Evolutionary conservation across 768 basidiomycete genomes (phyloP), one percentile per base, ranked within the genome.

Genomic region (Agaricus bisporus): DNA sequence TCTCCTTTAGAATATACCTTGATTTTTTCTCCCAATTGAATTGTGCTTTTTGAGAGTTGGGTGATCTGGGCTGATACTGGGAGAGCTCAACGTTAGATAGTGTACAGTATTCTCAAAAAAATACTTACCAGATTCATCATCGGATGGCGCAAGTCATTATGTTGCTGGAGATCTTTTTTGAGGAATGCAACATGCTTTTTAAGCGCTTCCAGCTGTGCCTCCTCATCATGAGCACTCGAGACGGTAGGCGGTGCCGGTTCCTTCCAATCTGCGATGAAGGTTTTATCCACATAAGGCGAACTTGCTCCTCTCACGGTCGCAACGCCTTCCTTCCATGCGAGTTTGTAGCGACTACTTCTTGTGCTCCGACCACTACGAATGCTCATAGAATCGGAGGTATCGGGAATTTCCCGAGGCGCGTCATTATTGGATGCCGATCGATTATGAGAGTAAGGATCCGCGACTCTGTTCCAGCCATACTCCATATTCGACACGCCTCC

Each of bases 401-500:
- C 77, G 8, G 65, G 29, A 11, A 41, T 46, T n/a, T 77, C 75
- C 45, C 69, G 68, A 10, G 72, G 48, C 14, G 77, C 64, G 45
- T 82, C 83, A 49, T 76, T 76, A 50, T 88, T 84, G 18, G 86
- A 83, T 20, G 71, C 66, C 10, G 83, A 78, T 5, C 79, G 78
- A 1, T 68, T 71, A 53, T 80, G 80, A 17, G 73, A 66, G 38
- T 74, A 60, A 3, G 75, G 63, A 55, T 86, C 86, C 22, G 74
- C 60, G 7, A 92, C 78, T 17, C 91, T 80, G 66, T 83, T 95
- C 97, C 97, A 99, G 8, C 97, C 97, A 64, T 98, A 97, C 68
- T 99, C 97, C 90, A 98, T 95, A 71, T 98, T 99, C 46, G 92
- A 94, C 7, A 99, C 95, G 20, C 97, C 97, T 4, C 97, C 97